phyloP scores from a whole-genome alignment of 345 rosid genomes.

The Populus deltoides region DNA sequence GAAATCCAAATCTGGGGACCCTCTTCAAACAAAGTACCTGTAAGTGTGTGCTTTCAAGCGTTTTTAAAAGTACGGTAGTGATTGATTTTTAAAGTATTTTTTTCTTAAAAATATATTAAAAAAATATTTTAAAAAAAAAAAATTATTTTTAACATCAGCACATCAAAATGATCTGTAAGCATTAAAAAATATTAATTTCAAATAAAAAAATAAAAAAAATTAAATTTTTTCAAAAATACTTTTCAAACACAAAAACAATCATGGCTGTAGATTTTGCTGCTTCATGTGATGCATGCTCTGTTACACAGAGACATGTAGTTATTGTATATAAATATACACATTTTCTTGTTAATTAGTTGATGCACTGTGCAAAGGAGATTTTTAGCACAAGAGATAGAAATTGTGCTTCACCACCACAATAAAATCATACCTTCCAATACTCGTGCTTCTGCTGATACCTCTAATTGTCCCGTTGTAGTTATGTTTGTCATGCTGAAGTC shows the following conservation, averaged over 20 bases:
- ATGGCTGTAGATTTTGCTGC: slow-evolving; percentile 2
- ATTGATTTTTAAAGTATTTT: no score
- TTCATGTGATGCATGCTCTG: neutral
- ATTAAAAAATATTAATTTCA: no score
- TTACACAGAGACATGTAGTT: neutral
- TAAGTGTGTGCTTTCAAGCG: slow-evolving; percentile 25
- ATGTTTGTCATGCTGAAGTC: slow-evolving; percentile 97
- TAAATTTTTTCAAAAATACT: no score
- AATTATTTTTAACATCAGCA: no score
- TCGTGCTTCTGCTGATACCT: slow-evolving; percentile 5
- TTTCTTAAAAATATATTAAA: no score
- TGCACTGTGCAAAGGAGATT: neutral
- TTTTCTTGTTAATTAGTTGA: neutral
- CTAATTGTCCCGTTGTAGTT: slow-evolving; percentile 39
- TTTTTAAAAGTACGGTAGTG: no score
- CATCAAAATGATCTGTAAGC: no score
- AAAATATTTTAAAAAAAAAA: no score
- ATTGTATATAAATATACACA: no score
- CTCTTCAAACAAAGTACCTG: slow-evolving; percentile 92
- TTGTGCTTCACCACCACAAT: neutral
- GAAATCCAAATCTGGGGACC: slow-evolving; percentile 74
- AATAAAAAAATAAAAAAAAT: no score
- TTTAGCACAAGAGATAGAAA: slow-evolving; percentile 8
- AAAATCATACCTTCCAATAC: neutral
- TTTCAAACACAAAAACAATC: no score